Conservation (phyloP, 2,329 filamentous ascomycete species). For the Epichloe bromicola region DNA sequence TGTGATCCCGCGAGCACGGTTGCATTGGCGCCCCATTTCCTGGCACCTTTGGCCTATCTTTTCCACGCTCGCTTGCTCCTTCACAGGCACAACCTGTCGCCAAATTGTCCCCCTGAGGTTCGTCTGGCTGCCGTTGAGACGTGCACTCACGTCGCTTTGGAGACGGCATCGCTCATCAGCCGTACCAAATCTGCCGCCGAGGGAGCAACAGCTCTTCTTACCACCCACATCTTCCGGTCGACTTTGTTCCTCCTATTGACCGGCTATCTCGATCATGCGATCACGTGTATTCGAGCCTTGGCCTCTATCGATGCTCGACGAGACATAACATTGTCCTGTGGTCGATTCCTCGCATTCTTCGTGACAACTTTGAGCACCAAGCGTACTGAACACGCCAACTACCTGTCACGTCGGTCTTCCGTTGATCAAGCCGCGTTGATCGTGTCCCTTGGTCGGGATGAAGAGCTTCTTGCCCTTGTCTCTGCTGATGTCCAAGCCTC, state of each 20-base stretch:
- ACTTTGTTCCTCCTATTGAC: constrained; percentile 66
- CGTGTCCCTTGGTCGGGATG: constrained; percentile 42
- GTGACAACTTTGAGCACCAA: constrained; percentile 50
- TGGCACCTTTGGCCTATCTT: constrained; percentile 65
- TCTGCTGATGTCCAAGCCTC: constrained; percentile 76
- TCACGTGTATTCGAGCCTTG: constrained; percentile 59
- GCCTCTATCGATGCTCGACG: constrained; percentile 58
- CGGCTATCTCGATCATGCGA: constrained; percentile 58
- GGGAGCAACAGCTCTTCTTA: constrained; percentile 61
- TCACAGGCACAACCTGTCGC: constrained; percentile 77
- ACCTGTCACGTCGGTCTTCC: constrained; percentile 22
- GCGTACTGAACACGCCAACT: constrained; percentile 31
- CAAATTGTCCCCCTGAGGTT: constrained; percentile 51
- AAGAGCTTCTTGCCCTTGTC: constrained; percentile 78
- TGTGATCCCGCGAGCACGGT: constrained; percentile 56
- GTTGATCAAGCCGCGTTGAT: constrained; percentile 20
- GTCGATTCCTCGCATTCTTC: constrained; percentile 74
- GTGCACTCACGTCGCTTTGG: constrained; percentile 60
- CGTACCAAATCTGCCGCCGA: constrained; percentile 51
- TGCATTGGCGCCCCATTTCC: constrained; percentile 57
- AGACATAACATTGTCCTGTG: constrained; percentile 64
- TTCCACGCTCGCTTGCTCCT: constrained; percentile 75
- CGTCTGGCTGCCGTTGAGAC: constrained; percentile 62
- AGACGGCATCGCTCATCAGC: constrained; percentile 65
- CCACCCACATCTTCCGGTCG: constrained; percentile 79